phyloP scores from a whole-genome alignment of 23 red algal genomes.

The Cyanidiococcus yangmingshanensis region DNA sequence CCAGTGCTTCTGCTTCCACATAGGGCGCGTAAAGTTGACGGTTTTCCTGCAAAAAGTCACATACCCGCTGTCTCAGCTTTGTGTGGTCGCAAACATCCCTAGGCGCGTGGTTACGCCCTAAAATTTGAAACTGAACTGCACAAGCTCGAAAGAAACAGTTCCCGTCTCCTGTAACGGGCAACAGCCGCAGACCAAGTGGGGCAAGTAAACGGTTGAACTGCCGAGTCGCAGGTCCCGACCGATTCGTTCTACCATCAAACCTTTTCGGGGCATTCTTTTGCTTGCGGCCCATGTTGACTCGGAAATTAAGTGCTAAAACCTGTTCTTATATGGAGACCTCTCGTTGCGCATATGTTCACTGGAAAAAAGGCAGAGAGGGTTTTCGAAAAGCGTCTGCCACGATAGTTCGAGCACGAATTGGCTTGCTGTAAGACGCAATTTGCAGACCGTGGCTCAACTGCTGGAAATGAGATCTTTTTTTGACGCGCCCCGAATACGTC shows the following conservation, averaged over 20 bases:
- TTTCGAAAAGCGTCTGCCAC: too few relatives aligned
- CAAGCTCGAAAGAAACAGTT: conserved; percentile 19
- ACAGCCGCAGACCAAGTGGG: not conserved
- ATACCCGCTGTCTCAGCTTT: not conserved
- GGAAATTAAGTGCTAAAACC: too few relatives aligned
- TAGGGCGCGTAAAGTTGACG: not conserved
- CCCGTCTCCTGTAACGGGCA: not conserved
- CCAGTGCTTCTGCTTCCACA: conserved; percentile 1
- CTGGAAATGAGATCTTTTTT: too few relatives aligned
- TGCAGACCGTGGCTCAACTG: too few relatives aligned
- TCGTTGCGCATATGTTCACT: too few relatives aligned
- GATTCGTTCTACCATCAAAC: not conserved
- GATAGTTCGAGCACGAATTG: too few relatives aligned
- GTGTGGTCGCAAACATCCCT: not conserved
- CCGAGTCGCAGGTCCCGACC: not conserved
- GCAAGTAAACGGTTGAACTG: conserved; percentile 2
- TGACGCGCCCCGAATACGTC: too few relatives aligned
- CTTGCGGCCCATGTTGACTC: not conserved
- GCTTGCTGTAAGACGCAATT: too few relatives aligned
- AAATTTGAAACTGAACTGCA: not conserved
- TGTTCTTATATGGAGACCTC: too few relatives aligned
- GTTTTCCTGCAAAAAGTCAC: not conserved
- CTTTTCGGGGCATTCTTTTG: not conserved
- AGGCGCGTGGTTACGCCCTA: not conserved
- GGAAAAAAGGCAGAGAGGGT: too few relatives aligned